Evolutionary conservation across 2,329 filamentous ascomycete genomes (phyloP).

Genomic region (Cytospora paraplurivora): DNA sequence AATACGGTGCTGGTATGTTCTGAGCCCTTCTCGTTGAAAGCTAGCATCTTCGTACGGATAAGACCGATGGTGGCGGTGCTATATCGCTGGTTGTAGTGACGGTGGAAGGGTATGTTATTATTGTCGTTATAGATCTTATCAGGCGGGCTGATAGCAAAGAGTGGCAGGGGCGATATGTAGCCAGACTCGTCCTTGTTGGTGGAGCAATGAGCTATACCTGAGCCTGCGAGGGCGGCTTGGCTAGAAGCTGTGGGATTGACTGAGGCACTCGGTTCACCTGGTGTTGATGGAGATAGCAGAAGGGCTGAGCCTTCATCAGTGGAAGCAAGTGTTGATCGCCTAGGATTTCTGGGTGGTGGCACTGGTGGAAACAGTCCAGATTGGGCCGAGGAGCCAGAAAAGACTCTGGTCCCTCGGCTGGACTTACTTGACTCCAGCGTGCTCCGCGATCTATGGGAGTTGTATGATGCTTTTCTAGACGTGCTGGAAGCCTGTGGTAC

Average conservation of each 20-base stretch:
- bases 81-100: background rate
- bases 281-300: conserved; percentile 1
- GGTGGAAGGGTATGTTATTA: conserved; percentile 2
- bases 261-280: background rate
- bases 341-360: conserved; percentile 5
- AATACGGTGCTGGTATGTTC: conserved; percentile 37
- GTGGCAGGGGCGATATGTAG: background rate
- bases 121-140: conserved; percentile 25
- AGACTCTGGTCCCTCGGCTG: conserved; percentile 10
- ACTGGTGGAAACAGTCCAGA: background rate
- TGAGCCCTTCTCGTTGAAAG: conserved; percentile 35
- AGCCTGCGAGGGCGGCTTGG: background rate
- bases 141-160: conserved; percentile 21
- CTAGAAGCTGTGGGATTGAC: background rate
- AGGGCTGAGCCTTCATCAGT: conserved; percentile 3
- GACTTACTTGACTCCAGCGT: conserved; percentile 14
- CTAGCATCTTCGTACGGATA: conserved; percentile 31
- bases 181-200: conserved; percentile 4
- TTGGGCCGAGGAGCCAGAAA: conserved; percentile 1
- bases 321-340: conserved; percentile 9
- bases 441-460: conserved; percentile 10
- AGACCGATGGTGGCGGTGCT: conserved; percentile 1
- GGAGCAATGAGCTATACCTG: background rate
- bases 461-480: conserved; percentile 9
- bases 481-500: conserved; percentile 1